phyloP scores from a whole-genome alignment of 2,329 filamentous ascomycete species.

The Dendryphion nanum region DNA sequence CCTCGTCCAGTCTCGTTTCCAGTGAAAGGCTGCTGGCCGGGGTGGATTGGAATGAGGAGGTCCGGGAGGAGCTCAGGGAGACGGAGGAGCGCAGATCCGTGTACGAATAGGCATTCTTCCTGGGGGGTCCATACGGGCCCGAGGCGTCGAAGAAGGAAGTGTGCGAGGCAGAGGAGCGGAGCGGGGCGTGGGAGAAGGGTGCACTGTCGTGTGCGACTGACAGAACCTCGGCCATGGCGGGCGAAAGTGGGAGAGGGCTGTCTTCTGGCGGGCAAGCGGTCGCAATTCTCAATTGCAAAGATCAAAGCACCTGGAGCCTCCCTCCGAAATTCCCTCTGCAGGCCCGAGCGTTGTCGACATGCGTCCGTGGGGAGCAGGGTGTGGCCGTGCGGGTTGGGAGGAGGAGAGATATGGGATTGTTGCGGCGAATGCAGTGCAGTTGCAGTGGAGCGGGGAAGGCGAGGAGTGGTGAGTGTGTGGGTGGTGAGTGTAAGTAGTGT shows the following conservation, averaged over 20 bases:
- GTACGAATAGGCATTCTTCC: slow-evolving; percentile 34
- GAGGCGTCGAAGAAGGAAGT: slow-evolving; percentile 42
- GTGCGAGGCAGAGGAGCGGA: slow-evolving; percentile 44
- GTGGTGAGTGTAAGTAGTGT: not conserved
- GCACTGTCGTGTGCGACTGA: slow-evolving; percentile 43
- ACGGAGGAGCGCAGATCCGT: slow-evolving; percentile 34
- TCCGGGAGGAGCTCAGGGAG: slow-evolving; percentile 38
- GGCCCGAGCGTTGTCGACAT: slow-evolving; percentile 27
- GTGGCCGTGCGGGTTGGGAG: slow-evolving; percentile 9
- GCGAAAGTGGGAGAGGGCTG: not conserved
- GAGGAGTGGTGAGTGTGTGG: not conserved
- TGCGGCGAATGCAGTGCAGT: not conserved
- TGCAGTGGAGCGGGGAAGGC: not conserved
- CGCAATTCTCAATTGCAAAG: slow-evolving; percentile 17
- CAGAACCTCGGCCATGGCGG: slow-evolving; percentile 45
- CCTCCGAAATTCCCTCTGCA: slow-evolving; percentile 19
- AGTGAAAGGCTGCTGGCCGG: slow-evolving; percentile 64
- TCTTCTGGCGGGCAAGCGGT: slow-evolving; percentile 6
- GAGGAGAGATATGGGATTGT: not conserved
- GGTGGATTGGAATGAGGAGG: slow-evolving; percentile 60
- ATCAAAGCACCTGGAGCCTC: slow-evolving; percentile 15
- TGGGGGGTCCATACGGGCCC: slow-evolving; percentile 21
- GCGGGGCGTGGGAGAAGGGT: slow-evolving; percentile 40
- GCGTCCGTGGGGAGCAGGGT: slow-evolving; percentile 28
- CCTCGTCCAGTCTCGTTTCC: slow-evolving; percentile 55